A percentile compares a stretch with the other conserved stretches of the same genome.
Evolutionary conservation across 257 asterid species (phyloP).

Genomic region (Ligustrum vulgare): DNA sequence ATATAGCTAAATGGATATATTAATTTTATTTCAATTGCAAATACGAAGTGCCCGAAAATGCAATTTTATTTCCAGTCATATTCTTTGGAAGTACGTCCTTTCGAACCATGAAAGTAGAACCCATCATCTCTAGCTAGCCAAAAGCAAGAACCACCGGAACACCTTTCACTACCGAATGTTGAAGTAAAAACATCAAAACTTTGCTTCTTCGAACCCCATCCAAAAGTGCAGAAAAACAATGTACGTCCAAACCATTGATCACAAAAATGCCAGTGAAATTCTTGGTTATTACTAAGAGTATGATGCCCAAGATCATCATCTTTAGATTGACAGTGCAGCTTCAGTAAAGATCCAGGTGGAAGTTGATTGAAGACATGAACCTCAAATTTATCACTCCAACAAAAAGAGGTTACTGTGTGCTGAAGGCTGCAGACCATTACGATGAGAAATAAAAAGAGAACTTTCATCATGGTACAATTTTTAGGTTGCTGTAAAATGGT

Average conservation of each 20-base stretch:
- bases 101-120: not conserved
- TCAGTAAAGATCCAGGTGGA: not conserved
- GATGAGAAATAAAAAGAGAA: not conserved
- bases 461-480: not conserved
- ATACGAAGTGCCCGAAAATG: too few relatives aligned
- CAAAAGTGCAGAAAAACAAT: not conserved
- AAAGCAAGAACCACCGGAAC: not conserved
- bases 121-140: slow-evolving; percentile 12
- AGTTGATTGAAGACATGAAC: slow-evolving; percentile 3
- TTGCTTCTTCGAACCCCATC: not conserved
- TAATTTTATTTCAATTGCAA: too few relatives aligned
- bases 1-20: too few relatives aligned
- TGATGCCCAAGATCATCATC: slow-evolving; percentile 1
- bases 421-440: not conserved
- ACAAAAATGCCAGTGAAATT: slow-evolving; percentile 1
- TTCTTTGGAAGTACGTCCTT: not conserved
- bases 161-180: not conserved
- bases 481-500: not conserved
- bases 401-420: not conserved
- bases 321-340: not conserved
- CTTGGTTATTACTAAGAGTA: not conserved
- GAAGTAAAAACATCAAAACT: not conserved
- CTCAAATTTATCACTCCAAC: not conserved
- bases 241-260: not conserved
- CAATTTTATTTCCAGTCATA: not conserved